Conservation (phyloP, 2,329 filamentous ascomycete species). For the Onygena corvina region DNA sequence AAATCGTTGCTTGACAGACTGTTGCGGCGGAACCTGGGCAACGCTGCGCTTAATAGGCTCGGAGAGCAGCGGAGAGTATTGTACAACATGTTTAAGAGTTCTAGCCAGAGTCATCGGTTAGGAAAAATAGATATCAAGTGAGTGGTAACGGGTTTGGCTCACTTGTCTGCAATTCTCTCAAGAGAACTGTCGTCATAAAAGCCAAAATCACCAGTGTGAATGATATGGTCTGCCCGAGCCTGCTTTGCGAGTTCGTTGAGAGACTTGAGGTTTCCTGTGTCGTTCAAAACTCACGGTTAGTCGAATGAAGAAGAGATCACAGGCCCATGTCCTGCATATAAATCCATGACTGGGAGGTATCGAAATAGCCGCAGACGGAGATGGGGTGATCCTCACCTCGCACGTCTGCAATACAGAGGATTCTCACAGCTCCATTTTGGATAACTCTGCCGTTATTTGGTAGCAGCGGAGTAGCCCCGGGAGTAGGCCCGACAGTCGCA, state of each 20-base stretch:
- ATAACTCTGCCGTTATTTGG: conserved; percentile 41
- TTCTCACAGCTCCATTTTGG: conserved; percentile 36
- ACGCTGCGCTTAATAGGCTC: conserved; percentile 59
- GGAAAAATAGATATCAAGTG: neutral
- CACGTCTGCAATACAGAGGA: conserved; percentile 41
- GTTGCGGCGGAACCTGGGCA: conserved; percentile 54
- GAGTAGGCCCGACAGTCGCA: conserved; percentile 32
- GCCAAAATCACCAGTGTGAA: conserved; percentile 97
- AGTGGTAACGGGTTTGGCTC: conserved; percentile 30
- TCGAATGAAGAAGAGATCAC: neutral
- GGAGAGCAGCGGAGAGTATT: conserved; percentile 88
- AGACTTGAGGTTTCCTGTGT: conserved; percentile 77
- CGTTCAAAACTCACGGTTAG: neutral
- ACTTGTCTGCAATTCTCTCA: conserved; percentile 97
- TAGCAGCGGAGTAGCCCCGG: conserved; percentile 38
- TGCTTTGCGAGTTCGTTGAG: conserved; percentile 93
- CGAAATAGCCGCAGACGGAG: neutral
- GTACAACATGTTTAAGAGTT: conserved; percentile 94
- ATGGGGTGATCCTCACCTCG: conserved; percentile 30
- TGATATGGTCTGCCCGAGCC: conserved; percentile 90
- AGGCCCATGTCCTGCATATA: too few species aligned
- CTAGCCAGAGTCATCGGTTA: conserved; percentile 36
- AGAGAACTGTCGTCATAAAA: conserved; percentile 96
- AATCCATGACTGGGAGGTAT: too few species aligned
- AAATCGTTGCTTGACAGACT: conserved; percentile 70